A percentile compares a stretch with the other conserved stretches of the same genome.
Conservation (phyloP, 2,329 filamentous ascomycete genomes). For the Harringtonia aguacate region DNA sequence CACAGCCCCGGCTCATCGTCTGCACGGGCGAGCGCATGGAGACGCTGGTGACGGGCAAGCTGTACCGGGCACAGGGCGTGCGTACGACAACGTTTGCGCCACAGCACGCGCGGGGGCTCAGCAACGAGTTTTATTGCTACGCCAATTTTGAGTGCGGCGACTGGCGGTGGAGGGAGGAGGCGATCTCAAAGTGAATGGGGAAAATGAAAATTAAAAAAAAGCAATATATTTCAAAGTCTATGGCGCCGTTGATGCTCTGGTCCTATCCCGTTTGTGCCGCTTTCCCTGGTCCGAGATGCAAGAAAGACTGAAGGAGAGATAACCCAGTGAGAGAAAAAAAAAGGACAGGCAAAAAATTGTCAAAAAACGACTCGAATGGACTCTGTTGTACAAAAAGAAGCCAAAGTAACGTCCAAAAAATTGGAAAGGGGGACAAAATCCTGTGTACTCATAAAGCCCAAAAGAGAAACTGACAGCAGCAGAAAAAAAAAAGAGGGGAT, state of each 20-base stretch:
- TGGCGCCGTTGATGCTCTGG: conserved; percentile 1
- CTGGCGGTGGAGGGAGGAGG: conserved; percentile 29
- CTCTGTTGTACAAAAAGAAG: too few species aligned
- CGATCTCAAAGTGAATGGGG: not conserved
- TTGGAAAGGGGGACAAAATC: not conserved
- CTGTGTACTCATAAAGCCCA: not conserved
- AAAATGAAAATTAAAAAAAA: not conserved
- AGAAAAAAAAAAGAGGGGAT: not conserved
- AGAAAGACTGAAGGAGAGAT: not conserved
- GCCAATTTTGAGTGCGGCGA: conserved; percentile 60
- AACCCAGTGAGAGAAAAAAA: not conserved
- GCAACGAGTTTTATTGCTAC: conserved; percentile 74
- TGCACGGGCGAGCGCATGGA: conserved; percentile 75
- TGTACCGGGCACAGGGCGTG: conserved; percentile 56
- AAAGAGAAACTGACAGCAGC: not conserved
- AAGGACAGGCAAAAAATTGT: not conserved
- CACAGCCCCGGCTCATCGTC: conserved; percentile 40
- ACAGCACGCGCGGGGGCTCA: conserved; percentile 59
- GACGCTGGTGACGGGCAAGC: conserved; percentile 42
- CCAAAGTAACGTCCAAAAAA: not conserved
- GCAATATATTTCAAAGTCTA: not conserved
- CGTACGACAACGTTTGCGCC: conserved; percentile 58
- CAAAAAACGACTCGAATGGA: not conserved
- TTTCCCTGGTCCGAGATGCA: not conserved
- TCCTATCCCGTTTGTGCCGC: not conserved